phyloP scores from a whole-genome alignment of 139 green algal species.

The Closterium sp. region DNA sequence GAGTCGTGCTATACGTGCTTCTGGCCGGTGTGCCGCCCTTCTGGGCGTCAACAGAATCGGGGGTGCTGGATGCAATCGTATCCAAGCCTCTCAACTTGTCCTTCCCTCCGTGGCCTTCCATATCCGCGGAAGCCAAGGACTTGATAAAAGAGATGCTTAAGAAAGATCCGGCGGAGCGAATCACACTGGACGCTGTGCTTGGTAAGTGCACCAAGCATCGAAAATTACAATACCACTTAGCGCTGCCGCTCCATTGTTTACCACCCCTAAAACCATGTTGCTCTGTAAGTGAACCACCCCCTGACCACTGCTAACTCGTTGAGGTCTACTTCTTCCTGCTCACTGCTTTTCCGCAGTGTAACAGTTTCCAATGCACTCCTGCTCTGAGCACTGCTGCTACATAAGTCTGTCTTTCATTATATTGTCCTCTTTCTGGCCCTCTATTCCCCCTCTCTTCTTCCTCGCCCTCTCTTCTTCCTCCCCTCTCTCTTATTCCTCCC shows the following conservation, averaged over 20 bases:
- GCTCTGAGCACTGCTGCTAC: no score
- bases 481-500: no score
- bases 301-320: no score
- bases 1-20: slow-evolving; percentile 92
- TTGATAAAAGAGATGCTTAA: background rate
- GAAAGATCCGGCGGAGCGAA: background rate
- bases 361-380: no score
- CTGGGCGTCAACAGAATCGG: background rate
- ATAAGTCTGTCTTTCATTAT: no score
- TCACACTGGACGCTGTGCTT: background rate
- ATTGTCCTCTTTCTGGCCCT: no score
- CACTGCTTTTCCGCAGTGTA: no score
- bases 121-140: background rate
- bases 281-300: no score
- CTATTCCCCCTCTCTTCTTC: no score
- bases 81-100: background rate
- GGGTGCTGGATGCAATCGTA: slow-evolving; percentile 1
- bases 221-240: background rate
- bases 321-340: no score
- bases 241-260: background rate
- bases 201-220: background rate
- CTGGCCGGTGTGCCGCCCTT: background rate
- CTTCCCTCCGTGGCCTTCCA: background rate
- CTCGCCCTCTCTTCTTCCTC: no score
- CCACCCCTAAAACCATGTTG: no score